Conservation (phyloP, 768 basidiomycete genomes). For the Vararia minispora region DNA sequence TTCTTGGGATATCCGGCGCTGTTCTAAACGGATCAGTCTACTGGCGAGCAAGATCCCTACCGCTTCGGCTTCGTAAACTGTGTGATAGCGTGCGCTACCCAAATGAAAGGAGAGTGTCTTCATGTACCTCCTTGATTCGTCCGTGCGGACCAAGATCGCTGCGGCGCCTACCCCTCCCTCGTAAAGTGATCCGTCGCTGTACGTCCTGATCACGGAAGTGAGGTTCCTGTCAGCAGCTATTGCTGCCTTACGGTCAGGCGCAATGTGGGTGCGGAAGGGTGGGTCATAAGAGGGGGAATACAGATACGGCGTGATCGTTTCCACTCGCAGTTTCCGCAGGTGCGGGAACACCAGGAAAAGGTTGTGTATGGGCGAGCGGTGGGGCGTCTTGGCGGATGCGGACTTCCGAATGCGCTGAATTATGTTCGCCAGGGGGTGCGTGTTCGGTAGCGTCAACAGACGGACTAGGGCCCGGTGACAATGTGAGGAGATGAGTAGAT, state of each 20-base stretch:
- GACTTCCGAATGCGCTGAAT: background rate
- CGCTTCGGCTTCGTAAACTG: too few species aligned
- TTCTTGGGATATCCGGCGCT: too few species aligned
- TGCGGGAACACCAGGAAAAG: conserved; percentile 6
- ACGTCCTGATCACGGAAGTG: conserved; percentile 1
- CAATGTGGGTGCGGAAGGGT: background rate
- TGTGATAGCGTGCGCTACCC: too few species aligned
- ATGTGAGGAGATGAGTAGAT: background rate
- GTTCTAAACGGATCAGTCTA: too few species aligned
- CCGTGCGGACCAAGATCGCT: background rate
- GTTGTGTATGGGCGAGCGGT: conserved; percentile 10
- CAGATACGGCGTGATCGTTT: conserved; percentile 3
- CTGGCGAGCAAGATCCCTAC: too few species aligned
- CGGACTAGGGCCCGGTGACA: background rate
- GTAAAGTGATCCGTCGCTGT: conserved; percentile 14
- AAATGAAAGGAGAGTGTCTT: too few species aligned
- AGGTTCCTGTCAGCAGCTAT: background rate
- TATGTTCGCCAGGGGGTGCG: background rate
- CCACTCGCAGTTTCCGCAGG: background rate
- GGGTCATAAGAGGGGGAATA: background rate
- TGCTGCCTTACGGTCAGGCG: background rate
- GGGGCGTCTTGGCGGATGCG: too few species aligned
- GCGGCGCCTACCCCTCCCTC: conserved; percentile 13
- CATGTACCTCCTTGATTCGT: too few species aligned
- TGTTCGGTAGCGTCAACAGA: background rate